phyloP scores from a whole-genome alignment of 1,284 basidiomycete genomes.

The Austropuccinia psidii region DNA sequence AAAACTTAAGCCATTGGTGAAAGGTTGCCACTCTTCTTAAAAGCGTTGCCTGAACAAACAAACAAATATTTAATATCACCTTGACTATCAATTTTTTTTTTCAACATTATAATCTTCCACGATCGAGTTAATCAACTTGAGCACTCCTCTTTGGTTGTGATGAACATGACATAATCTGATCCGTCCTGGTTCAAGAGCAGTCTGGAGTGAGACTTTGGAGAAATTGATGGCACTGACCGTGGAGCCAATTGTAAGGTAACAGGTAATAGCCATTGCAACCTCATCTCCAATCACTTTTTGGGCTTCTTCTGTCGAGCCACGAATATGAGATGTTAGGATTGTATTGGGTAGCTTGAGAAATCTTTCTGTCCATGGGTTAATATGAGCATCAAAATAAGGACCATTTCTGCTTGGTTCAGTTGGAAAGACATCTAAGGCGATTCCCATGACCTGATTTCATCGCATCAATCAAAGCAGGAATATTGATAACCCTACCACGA shows the following conservation, averaged over 20 bases:
- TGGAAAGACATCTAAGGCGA: slow-evolving; percentile 92
- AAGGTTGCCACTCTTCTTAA: no score
- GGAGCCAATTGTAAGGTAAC: slow-evolving; percentile 89
- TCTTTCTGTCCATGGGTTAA: slow-evolving; percentile 70
- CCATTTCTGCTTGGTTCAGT: slow-evolving; percentile 86
- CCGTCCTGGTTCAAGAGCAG: slow-evolving; percentile 64
- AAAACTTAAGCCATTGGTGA: no score
- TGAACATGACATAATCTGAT: slow-evolving; percentile 95
- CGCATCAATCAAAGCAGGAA: slow-evolving; percentile 75
- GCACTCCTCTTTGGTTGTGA: slow-evolving; percentile 93
- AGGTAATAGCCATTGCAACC: slow-evolving; percentile 72
- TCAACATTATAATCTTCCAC: slow-evolving; percentile 94
- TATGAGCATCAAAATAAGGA: slow-evolving; percentile 67
- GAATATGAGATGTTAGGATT: slow-evolving; percentile 95
- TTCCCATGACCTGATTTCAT: slow-evolving; percentile 76
- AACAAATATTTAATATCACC: slow-evolving; percentile 91
- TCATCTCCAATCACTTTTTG: slow-evolving; percentile 96
- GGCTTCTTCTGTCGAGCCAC: slow-evolving; percentile 97
- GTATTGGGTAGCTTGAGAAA: slow-evolving; percentile 72
- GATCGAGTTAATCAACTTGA: slow-evolving; percentile 85
- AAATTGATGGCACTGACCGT: slow-evolving; percentile 94
- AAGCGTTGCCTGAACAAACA: no score
- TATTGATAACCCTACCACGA: slow-evolving; percentile 88
- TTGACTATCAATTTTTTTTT: slow-evolving; percentile 93
- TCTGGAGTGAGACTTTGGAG: slow-evolving; percentile 93